A percentile compares a stretch with the other conserved stretches of the same genome.
Evolutionary conservation across 306 rosid genomes (phyloP).

Genomic region (Begonia loranthoides): DNA sequence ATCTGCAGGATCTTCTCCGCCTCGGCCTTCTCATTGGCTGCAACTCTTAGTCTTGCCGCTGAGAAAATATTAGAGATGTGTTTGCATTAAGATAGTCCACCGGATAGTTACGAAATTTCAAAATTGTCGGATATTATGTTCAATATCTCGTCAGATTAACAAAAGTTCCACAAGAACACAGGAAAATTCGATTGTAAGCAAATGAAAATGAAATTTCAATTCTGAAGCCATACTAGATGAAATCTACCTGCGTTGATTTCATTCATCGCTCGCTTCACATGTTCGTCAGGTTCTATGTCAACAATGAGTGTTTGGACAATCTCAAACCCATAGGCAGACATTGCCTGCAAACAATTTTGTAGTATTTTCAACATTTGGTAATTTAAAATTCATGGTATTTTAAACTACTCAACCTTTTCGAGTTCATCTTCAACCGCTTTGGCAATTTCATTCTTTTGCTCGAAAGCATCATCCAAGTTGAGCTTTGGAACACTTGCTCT

Average conservation of each 20-base stretch:
- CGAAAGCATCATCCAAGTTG: slow-evolving; percentile 76
- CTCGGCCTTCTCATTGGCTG: slow-evolving; percentile 91
- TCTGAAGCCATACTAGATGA: too few relatives aligned
- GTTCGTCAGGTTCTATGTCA: slow-evolving; percentile 84
- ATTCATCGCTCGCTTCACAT: slow-evolving; percentile 91
- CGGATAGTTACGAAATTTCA: too few relatives aligned
- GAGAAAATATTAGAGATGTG: slow-evolving; percentile 6
- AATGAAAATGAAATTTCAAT: slow-evolving; percentile 9
- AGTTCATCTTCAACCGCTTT: slow-evolving; percentile 88
- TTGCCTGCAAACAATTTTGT: slow-evolving; percentile 46
- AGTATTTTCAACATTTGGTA: not conserved
- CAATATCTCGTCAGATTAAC: too few relatives aligned
- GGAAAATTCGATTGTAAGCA: slow-evolving; percentile 1
- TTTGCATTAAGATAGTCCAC: too few relatives aligned
- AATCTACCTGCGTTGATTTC: slow-evolving; percentile 84
- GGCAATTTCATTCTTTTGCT: slow-evolving; percentile 92
- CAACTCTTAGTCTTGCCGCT: slow-evolving; percentile 89
- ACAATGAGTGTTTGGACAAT: slow-evolving; percentile 85
- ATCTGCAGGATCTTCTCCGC: slow-evolving; percentile 87
- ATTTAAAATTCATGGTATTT: too few relatives aligned
- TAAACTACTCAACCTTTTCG: slow-evolving; percentile 42
- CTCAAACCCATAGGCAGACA: slow-evolving; percentile 92
- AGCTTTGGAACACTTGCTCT: slow-evolving; percentile 92
- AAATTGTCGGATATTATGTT: too few relatives aligned
- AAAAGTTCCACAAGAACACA: not conserved